Base-by-base conservation (phyloP, 2,329 filamentous ascomycete species). In the Podosphaera aphanis region DNA sequence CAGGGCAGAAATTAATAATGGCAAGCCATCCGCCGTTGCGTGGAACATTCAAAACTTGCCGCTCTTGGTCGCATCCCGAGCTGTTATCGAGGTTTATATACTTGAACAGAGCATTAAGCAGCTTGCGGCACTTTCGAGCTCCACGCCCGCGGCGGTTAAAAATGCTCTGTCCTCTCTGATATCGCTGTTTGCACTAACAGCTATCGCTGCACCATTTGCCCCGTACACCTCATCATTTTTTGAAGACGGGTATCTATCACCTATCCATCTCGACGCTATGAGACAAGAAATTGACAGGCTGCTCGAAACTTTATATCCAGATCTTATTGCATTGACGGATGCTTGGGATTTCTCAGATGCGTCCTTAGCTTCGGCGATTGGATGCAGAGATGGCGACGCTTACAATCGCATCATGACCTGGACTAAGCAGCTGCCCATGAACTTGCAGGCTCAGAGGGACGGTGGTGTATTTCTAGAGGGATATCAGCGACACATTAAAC, bases 61-160 rank as follows among this genome's bases (percentile, higher is more conserved):
- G 19, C 27, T 51, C 31, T 23, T 43, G 1, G 16, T 45, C 10
- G 47, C 48, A 1, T 40, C 38, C 2, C 31, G 48, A 5, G 48
- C 50, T 7, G 55, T 59, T 44, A 56, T 52, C 5, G 57, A 60
- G 23, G 53, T 54, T 41, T 49, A 53, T n/a, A 51, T 56, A 16
- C 48, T 61, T 7, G 23, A 45, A 2, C 46, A 49, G 2, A 56
- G 56, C 39, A 49, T 53, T 21, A 18, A 47, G 13, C 40, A 45
- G 10, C 40, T 46, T 5, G 4, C 23, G 5, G 27, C 21, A 15
- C 46, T 44, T 23, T 46, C 38, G 3, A 18, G 19, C 15, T 44
- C 35, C 15, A 50, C 35, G 11, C 29, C 45, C 21, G 13, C n/a
- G 8, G 33, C 39, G 29, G 47, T 50, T 29, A 19, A 48, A 33